Base-by-base conservation (phyloP, 176 grass and related monocot species). In the Bromus sterilis region DNA sequence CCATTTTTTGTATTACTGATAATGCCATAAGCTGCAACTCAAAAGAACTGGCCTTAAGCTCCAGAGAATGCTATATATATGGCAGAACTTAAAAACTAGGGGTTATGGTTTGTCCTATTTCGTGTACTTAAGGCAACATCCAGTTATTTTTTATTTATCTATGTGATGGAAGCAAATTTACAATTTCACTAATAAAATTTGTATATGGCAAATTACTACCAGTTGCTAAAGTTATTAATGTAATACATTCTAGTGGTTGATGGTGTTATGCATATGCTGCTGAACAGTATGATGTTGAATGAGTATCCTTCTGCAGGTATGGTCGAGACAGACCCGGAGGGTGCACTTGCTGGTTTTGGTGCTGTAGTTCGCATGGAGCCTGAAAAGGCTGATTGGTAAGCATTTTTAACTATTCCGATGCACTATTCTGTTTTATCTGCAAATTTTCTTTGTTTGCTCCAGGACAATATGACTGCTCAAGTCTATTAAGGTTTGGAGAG, bases 381-480 rank as follows among this genome's bases (percentile, higher is more conserved):
- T 69, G 89, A 99, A 77, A 95, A 99, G 78, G 96, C 96, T 56
- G 96, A 99, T 80, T 99, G 96, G 96, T 98, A 86, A 76, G 32
- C 18, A 44, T 72, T 70, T 13, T 26, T 65, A 56, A 43, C 2
- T 43, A 43, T 25, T 81, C 42, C 39, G 26, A 35, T 48, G 44
- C 24, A 32, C 4, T 65, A 44, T 55, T 34, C 36, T 76, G 20
- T 62, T 77, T 62, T 12, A 70, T 81, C 25, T 77, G 24, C 69
- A 63, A 63, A 74, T 23, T 74, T 12, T 0, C 55, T 56, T 26
- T 58, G 5, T 16, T 58, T 33, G 21, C 29, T 37, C 10, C 73
- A n/a, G 23, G 11, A 43, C 25, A 67, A 43, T 81, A 66, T 34
- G 33, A 80, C 32, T 32, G 29, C 41, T 51, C 28, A 72, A 72